Evolutionary conservation across 179 eudicot species (phyloP).

Genomic region (Corrigiola litoralis): DNA sequence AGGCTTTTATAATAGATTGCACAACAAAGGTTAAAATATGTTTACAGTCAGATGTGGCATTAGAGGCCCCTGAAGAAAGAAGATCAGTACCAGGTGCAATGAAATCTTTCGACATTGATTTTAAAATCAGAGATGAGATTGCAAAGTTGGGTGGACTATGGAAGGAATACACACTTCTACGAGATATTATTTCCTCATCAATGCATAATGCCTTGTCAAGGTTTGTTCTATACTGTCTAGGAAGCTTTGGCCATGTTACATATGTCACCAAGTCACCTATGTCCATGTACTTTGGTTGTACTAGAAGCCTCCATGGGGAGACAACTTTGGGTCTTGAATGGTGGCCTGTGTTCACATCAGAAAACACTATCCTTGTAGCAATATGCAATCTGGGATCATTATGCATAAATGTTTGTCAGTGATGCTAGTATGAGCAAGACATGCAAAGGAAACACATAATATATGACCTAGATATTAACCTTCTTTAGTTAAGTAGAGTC

Average conservation of each 20-base stretch:
- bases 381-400: neutral
- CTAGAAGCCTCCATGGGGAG: neutral
- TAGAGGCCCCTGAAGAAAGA: conserved; percentile 22
- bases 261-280: neutral
- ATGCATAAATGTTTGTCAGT: neutral
- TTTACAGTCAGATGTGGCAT: conserved; percentile 27
- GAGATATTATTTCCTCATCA: conserved; percentile 58
- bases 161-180: conserved; percentile 64
- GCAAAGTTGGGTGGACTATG: conserved; percentile 64
- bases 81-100: conserved; percentile 21
- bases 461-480: neutral
- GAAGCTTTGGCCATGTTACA: neutral
- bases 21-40: conserved; percentile 52
- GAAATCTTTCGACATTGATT: conserved; percentile 22
- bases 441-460: neutral
- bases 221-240: conserved; percentile 30
- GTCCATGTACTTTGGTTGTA: neutral
- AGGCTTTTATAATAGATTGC: conserved; percentile 41
- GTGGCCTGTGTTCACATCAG: neutral
- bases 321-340: neutral
- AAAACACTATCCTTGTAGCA: neutral
- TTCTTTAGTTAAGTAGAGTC: no score
- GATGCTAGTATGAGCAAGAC: neutral
- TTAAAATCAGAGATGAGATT: conserved; percentile 26
- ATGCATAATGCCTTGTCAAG: conserved; percentile 52